Evolutionary conservation across 1,139 yeast genomes (phyloP).

Genomic region (Waltiozyma sp.): DNA sequence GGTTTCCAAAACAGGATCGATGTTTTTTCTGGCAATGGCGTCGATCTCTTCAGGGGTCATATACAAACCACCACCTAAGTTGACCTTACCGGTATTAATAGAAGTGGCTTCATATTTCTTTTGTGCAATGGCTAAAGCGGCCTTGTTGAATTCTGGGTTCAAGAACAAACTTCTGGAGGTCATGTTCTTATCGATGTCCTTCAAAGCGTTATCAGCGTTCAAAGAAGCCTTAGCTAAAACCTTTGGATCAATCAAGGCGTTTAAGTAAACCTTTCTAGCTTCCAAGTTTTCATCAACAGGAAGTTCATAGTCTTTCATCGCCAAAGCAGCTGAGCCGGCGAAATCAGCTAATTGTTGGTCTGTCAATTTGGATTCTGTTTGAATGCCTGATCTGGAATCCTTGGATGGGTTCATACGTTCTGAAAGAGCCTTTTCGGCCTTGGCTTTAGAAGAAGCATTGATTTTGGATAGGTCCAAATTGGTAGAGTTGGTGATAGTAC

Average conservation of each 20-base stretch:
- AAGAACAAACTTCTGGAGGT: slow-evolving; percentile 24
- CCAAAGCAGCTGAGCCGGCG: slow-evolving; percentile 28
- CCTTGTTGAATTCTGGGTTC: slow-evolving; percentile 30
- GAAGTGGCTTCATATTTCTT: slow-evolving; percentile 25
- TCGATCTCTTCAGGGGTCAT: slow-evolving; percentile 71
- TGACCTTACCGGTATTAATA: slow-evolving; percentile 39
- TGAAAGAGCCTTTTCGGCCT: slow-evolving; percentile 11
- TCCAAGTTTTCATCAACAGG: slow-evolving; percentile 17
- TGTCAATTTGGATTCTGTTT: slow-evolving; percentile 20
- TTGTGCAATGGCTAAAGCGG: slow-evolving; percentile 58
- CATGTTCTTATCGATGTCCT: slow-evolving; percentile 27
- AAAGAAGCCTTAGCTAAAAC: slow-evolving; percentile 53
- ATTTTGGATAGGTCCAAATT: slow-evolving; percentile 23
- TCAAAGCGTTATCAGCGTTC: slow-evolving; percentile 44
- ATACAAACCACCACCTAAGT: slow-evolving; percentile 83
- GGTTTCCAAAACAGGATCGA: slow-evolving; percentile 76
- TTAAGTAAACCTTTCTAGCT: slow-evolving; percentile 15
- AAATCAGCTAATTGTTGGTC: slow-evolving; percentile 15
- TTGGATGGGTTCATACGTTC: slow-evolving; percentile 37
- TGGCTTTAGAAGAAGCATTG: slow-evolving; percentile 10
- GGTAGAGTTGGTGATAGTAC: slow-evolving; percentile 22
- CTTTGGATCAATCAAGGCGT: slow-evolving; percentile 37
- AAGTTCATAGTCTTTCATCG: slow-evolving; percentile 22
- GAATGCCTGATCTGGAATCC: slow-evolving; percentile 32
- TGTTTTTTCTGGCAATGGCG: slow-evolving; percentile 70